These are phyloP conservation scores for Helianthus tuberosus DNA, from an alignment of 129 eudicot species.

Conservation along the genomic window DNA sequence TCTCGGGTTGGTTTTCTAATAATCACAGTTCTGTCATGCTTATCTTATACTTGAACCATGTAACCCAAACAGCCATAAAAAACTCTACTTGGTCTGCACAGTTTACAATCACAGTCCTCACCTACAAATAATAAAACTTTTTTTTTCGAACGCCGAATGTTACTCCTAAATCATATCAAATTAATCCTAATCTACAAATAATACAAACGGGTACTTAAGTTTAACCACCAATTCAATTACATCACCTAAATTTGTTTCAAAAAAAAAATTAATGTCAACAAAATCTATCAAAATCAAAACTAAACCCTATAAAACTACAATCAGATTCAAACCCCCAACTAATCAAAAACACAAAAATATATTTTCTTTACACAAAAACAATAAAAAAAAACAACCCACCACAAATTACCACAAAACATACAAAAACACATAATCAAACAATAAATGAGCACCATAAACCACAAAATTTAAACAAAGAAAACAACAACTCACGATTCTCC, in stretches of 20 bases:
- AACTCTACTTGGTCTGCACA: background rate
- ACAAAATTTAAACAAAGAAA: no score
- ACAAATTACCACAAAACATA: constrained; percentile 20
- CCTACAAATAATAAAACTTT: background rate
- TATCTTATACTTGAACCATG: background rate
- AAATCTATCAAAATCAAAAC: no score
- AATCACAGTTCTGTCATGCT: constrained; percentile 8
- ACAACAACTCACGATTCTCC: constrained; percentile 76
- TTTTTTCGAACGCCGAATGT: no score
- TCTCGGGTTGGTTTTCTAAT: constrained; percentile 2
- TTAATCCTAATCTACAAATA: background rate
- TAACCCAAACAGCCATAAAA: constrained; percentile 23
- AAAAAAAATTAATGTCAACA: no score
- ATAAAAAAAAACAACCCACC: background rate
- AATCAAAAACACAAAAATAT: no score
- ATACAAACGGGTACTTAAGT: constrained; percentile 4
- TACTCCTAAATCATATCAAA: no score
- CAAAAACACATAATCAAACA: constrained; percentile 9
- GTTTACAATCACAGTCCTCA: constrained; percentile 18
- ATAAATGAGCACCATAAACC: background rate
- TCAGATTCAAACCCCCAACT: background rate
- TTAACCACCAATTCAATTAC: no score
- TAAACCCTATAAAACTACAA: no score
- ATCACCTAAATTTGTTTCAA: no score
- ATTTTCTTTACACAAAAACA: no score